phyloP scores from a whole-genome alignment of 192 early-diverging fungal genomes.

The Backusella tuberculispora region DNA sequence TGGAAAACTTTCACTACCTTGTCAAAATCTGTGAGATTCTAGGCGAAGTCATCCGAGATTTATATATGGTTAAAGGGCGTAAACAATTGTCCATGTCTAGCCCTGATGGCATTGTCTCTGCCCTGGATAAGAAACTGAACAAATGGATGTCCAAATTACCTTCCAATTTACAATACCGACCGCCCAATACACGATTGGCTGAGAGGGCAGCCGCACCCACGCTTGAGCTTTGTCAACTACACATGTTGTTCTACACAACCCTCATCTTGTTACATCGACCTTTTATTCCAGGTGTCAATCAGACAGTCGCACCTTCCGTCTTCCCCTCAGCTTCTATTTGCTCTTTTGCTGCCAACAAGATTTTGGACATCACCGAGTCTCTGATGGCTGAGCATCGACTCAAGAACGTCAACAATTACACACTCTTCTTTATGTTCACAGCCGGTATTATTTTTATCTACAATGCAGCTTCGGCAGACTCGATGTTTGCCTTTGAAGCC shows the following conservation, averaged over 20 bases:
- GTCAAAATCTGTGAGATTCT: constrained; percentile 47
- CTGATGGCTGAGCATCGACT: constrained; percentile 31
- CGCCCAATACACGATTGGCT: constrained; percentile 38
- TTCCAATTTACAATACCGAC: constrained; percentile 31
- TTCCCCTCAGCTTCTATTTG: constrained; percentile 40
- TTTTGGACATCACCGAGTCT: constrained; percentile 41
- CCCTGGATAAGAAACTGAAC: constrained; percentile 31
- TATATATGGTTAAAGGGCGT: constrained; percentile 49
- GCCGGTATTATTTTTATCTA: constrained; percentile 44
- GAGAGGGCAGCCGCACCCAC: constrained; percentile 25
- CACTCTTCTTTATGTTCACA: constrained; percentile 40
- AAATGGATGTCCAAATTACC: constrained; percentile 53
- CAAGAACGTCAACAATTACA: constrained; percentile 39
- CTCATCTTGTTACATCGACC: constrained; percentile 59
- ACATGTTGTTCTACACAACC: constrained; percentile 55
- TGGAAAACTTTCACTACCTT: constrained; percentile 39
- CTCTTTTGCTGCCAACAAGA: constrained; percentile 40
- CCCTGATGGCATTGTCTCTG: constrained; percentile 33
- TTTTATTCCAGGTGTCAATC: constrained; percentile 44
- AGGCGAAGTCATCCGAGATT: constrained; percentile 51
- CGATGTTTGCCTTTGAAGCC: constrained; percentile 37
- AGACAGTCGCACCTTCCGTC: constrained; percentile 6
- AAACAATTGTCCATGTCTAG: constrained; percentile 31
- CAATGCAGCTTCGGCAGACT: constrained; percentile 34
- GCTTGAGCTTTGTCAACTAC: constrained; percentile 40